phyloP scores from a whole-genome alignment of 177 flowering plant genomes.

The Vitis hybrid region DNA sequence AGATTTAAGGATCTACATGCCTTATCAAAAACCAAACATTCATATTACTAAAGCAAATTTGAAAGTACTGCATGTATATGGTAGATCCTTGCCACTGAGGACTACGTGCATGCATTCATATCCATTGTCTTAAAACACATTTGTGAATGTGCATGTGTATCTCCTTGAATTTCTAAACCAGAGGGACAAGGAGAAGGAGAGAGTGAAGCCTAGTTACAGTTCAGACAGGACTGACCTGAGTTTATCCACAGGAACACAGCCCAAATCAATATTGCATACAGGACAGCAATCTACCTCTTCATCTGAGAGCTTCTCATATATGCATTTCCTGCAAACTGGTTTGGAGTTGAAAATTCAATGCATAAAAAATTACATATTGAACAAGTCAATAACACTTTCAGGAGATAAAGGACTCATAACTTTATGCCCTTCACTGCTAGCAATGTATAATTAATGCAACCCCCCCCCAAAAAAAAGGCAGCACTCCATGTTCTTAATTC shows the following conservation, averaged over 20 bases:
- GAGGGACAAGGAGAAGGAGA: background rate
- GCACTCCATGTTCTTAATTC: background rate
- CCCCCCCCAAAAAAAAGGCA: background rate
- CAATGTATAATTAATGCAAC: background rate
- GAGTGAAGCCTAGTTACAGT: background rate
- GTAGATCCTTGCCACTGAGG: too few species aligned
- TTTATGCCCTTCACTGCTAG: too few species aligned
- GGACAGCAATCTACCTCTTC: conserved; percentile 86
- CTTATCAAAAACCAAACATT: too few species aligned
- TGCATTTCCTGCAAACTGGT: conserved; percentile 95
- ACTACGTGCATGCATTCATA: too few species aligned
- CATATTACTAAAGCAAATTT: too few species aligned
- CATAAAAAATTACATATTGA: conserved; percentile 5
- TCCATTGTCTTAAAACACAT: too few species aligned
- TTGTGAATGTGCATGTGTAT: too few species aligned
- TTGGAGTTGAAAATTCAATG: conserved; percentile 10
- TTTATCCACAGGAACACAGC: conserved; percentile 79
- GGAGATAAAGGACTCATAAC: background rate
- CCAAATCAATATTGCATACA: conserved; percentile 78
- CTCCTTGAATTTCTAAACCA: too few species aligned
- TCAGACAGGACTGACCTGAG: conserved; percentile 53
- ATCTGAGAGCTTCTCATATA: conserved; percentile 75
- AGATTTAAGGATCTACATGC: too few species aligned
- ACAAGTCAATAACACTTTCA: background rate
- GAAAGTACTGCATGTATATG: too few species aligned